Percentiles rank a stretch among this genome's conserved stretches.
These are phyloP conservation scores for Lachancea thermotolerans DNA, from an alignment of 805 yeast species.

Conservation along the genomic window DNA sequence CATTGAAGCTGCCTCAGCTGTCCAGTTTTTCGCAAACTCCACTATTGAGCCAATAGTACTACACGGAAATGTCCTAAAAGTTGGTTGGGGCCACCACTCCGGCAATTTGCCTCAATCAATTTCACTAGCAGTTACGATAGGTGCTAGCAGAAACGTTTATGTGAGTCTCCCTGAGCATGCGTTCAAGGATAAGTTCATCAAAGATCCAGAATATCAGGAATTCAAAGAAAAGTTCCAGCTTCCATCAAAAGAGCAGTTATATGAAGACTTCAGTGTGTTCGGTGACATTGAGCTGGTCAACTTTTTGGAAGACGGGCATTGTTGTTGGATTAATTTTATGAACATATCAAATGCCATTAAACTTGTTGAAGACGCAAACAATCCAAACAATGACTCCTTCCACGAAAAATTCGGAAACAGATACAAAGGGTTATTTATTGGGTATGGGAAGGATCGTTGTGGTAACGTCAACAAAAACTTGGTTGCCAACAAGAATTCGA, in stretches of 20 bases:
- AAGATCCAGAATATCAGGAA: slow-evolving; percentile 30
- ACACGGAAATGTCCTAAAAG: slow-evolving; percentile 54
- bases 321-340: slow-evolving; percentile 70
- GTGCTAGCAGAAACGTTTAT: slow-evolving; percentile 73
- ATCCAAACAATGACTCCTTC: slow-evolving; percentile 28
- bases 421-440: slow-evolving; percentile 50
- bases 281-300: slow-evolving; percentile 76
- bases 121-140: slow-evolving; percentile 57
- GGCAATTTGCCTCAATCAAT: slow-evolving; percentile 55
- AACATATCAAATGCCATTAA: slow-evolving; percentile 57
- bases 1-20: slow-evolving; percentile 56
- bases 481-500: slow-evolving; percentile 44
- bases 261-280: slow-evolving; percentile 54
- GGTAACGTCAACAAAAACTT: slow-evolving; percentile 43
- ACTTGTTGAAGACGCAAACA: slow-evolving; percentile 53
- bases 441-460: slow-evolving; percentile 75
- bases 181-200: slow-evolving; percentile 33
- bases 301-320: slow-evolving; percentile 57
- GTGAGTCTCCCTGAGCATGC: slow-evolving; percentile 48
- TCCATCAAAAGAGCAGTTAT: slow-evolving; percentile 44
- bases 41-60: slow-evolving; percentile 53
- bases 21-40: slow-evolving; percentile 56
- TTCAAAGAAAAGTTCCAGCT: slow-evolving; percentile 26
- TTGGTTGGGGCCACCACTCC: slow-evolving; percentile 67
- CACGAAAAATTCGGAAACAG: slow-evolving; percentile 38